phyloP scores from a whole-genome alignment of 148 eudicot species.

The Rhododendron ovatum region DNA sequence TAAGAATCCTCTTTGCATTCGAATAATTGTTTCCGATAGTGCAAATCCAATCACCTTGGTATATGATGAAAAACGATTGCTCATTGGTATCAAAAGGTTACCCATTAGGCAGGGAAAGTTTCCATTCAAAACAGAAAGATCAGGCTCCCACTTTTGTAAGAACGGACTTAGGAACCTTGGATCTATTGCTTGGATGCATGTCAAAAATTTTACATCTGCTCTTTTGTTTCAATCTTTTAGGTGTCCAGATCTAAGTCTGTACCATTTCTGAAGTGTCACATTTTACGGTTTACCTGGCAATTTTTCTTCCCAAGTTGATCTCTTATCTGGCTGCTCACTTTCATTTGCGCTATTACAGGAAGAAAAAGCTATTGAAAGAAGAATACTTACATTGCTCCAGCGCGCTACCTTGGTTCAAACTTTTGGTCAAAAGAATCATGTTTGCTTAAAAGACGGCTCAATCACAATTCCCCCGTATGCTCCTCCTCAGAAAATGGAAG shows the following conservation, averaged over 20 bases:
- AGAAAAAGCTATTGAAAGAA: constrained; percentile 98
- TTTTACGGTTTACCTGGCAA: not conserved
- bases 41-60: not conserved
- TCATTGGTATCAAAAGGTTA: not conserved
- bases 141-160: not conserved
- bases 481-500: constrained; percentile 97
- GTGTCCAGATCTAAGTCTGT: not conserved
- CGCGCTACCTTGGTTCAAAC: constrained; percentile 97
- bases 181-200: not conserved
- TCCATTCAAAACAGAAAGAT: not conserved
- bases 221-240: not conserved
- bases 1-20: not conserved
- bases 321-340: not conserved
- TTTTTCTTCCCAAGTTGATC: not conserved
- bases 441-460: constrained; percentile 92
- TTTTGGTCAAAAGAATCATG: constrained; percentile 93
- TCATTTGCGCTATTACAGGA: constrained; percentile 43
- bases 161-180: not conserved
- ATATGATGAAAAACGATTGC: not conserved
- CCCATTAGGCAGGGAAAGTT: not conserved
- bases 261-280: not conserved
- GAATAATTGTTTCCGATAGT: not conserved
- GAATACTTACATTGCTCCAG: constrained; percentile 80
- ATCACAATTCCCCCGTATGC: constrained; percentile 97
- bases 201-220: not conserved